A percentile compares a stretch with the other conserved stretches of the same genome.
Evolutionary conservation across 78 protist genomes (phyloP).

Genomic region (Polysphondylium violaceum): DNA sequence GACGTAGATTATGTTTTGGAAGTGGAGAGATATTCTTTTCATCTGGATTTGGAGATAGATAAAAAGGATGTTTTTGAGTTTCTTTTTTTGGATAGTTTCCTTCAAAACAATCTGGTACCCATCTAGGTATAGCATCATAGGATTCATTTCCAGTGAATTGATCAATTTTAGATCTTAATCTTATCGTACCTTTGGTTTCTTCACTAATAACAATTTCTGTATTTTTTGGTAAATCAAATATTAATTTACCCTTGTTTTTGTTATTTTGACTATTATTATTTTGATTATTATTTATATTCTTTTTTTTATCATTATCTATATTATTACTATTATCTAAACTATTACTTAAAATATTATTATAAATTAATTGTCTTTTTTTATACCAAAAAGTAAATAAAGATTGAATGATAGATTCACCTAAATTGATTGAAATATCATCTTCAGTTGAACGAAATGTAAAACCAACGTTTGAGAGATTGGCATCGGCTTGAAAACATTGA

Average conservation of each 20-base stretch:
- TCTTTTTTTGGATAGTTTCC: neutral
- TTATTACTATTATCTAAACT: neutral
- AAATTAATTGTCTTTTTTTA: neutral
- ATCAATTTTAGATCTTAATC: slow-evolving; percentile 16
- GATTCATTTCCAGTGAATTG: slow-evolving; percentile 35
- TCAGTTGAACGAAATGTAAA: neutral
- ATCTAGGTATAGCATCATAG: neutral
- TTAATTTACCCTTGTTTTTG: neutral
- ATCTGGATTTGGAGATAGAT: neutral
- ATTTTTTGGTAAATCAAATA: slow-evolving; percentile 34
- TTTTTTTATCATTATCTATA: neutral
- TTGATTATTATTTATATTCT: neutral
- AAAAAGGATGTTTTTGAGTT: neutral
- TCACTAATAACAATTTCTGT: slow-evolving; percentile 33
- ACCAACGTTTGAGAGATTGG: slow-evolving; percentile 11
- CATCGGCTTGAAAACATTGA: slow-evolving; percentile 34
- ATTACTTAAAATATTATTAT: neutral
- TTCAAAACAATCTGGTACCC: slow-evolving; percentile 16
- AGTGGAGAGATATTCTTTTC: slow-evolving; percentile 12
- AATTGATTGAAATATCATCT: neutral
- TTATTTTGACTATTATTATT: neutral
- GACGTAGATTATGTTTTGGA: neutral
- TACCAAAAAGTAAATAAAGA: slow-evolving; percentile 22
- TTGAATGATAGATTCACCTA: slow-evolving; percentile 30
- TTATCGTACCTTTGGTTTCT: slow-evolving; percentile 3